Percentiles rank a stretch among this genome's conserved stretches.
phyloP scores from a whole-genome alignment of 1,284 basidiomycete species.

The Austroboletus sp. region DNA sequence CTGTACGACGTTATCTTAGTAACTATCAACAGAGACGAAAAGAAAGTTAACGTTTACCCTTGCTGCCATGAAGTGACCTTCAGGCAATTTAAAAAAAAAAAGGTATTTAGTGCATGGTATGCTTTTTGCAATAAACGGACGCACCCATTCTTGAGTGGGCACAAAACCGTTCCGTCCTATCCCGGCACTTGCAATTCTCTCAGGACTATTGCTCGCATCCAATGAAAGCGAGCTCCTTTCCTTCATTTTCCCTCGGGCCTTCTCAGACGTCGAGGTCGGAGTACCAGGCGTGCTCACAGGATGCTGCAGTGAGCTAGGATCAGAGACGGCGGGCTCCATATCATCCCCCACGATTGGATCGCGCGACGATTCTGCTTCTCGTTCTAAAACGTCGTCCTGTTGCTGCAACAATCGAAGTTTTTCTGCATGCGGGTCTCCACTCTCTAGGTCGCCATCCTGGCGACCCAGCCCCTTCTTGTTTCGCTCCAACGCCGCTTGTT shows the following conservation, averaged over 20 bases:
- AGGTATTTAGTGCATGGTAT: neutral
- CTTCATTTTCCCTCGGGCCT: conserved; percentile 83
- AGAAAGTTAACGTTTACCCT: conserved; percentile 46
- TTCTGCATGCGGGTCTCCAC: conserved; percentile 42
- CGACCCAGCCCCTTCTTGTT: conserved; percentile 31
- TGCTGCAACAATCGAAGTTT: conserved; percentile 55
- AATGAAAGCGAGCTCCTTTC: conserved; percentile 56
- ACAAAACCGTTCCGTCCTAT: conserved; percentile 84
- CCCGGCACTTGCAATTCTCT: conserved; percentile 56
- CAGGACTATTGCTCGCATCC: conserved; percentile 54
- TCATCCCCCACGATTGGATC: conserved; percentile 23
- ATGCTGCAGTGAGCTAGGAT: conserved; percentile 40
- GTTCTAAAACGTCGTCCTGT: conserved; percentile 30
- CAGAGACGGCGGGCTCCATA: conserved; percentile 22
- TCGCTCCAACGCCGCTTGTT: conserved; percentile 41
- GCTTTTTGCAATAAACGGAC: conserved; percentile 22
- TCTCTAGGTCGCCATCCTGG: conserved; percentile 27
- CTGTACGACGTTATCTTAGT: conserved; percentile 34
- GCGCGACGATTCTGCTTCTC: conserved; percentile 22
- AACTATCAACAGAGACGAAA: conserved; percentile 3
- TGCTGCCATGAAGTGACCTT: conserved; percentile 82
- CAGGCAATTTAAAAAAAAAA: neutral
- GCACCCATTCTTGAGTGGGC: conserved; percentile 90
- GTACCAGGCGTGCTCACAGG: conserved; percentile 32
- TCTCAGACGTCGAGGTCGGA: conserved; percentile 55